Percentiles rank a stretch among this genome's conserved stretches.
Conservation (phyloP, 108 stramenopile species). For the Cyclotella atomus region DNA sequence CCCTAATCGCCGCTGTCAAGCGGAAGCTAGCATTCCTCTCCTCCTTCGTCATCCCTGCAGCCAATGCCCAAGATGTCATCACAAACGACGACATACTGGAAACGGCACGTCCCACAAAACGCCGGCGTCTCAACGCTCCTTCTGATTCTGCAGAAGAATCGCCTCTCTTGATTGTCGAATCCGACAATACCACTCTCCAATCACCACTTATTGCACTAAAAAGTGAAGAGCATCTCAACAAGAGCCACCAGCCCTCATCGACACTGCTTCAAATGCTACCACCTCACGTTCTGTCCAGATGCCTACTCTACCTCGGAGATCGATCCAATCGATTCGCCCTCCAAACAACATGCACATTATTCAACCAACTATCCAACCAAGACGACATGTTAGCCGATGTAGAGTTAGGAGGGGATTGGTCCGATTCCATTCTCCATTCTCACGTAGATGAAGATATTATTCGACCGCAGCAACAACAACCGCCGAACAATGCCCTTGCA, state of each 20-base stretch:
- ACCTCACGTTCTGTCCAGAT: conserved; percentile 24
- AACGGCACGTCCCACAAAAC: conserved; percentile 4
- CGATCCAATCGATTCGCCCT: conserved; percentile 64
- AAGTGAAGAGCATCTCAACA: neutral
- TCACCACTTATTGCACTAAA: too few relatives aligned
- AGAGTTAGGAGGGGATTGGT: conserved; percentile 60
- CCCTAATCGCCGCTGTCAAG: conserved; percentile 30
- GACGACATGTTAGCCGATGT: conserved; percentile 64
- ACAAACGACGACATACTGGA: neutral
- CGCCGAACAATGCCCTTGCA: too few relatives aligned
- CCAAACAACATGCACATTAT: conserved; percentile 67
- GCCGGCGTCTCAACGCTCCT: conserved; percentile 12
- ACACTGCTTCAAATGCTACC: conserved; percentile 26
- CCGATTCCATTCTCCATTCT: too few relatives aligned
- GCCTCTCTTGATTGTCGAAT: conserved; percentile 9
- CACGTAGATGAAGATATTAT: too few relatives aligned
- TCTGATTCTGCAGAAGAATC: conserved; percentile 19
- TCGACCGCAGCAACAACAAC: too few relatives aligned
- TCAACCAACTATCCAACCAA: conserved; percentile 59
- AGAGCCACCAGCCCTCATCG: conserved; percentile 1
- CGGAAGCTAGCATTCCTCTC: conserved; percentile 28
- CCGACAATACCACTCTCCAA: neutral
- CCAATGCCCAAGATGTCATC: neutral
- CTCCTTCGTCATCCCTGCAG: conserved; percentile 1
- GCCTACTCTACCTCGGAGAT: conserved; percentile 63